Evolutionary conservation across 371 early-diverging fungal genomes (phyloP), one percentile per base, ranked within the genome.

Genomic region (Catenaria anguillulae): DNA sequence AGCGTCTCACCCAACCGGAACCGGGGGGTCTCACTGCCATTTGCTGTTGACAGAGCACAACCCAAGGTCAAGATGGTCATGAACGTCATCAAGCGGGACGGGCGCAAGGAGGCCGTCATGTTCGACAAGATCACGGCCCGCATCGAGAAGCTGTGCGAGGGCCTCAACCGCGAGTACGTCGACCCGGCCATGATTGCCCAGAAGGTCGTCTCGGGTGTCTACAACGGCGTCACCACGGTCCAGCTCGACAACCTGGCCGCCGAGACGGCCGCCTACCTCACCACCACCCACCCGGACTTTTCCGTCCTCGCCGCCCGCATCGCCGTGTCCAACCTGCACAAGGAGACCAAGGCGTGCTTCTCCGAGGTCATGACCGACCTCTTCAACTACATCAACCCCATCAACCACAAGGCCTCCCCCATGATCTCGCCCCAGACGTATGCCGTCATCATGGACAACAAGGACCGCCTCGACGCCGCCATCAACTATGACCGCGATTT

Each of bases 271-370:
- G 97, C 96, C 0, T 93, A 93, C 68, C 81, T 94, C 86, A 97
- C 96, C 5, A 94, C 97, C 23, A 88, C 86, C 67, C 98, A 98
- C 73, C 97, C 98, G 3, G 96, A 99, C 73, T 99, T 97, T 76
- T 93, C 94, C 26, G 78, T 88, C 34, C 83, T 99, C 21, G 98
- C 99, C 54, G 94, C 98, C 31, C 88, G 98, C 61, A 96, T 99
- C 66, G 92, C 93, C 40, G 82, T 97, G n/a, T 91, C 92, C 50
- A 93, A 98, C 70, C 76, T 98, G 61, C 97, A 97, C 76, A 97
- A 96, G 77, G 90, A 92, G 68, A 98, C 99, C 59, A 85, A 89
- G 70, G 82, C 86, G 67, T 84, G 82, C 54, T 99, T 99, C 70
- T 90, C 92, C 6, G 79, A 85, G 43, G 93, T 93, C 33, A 73